Evolutionary conservation across 768 basidiomycete species (phyloP), one percentile per base, ranked within the genome.

Genomic region (Auricularia sp.): DNA sequence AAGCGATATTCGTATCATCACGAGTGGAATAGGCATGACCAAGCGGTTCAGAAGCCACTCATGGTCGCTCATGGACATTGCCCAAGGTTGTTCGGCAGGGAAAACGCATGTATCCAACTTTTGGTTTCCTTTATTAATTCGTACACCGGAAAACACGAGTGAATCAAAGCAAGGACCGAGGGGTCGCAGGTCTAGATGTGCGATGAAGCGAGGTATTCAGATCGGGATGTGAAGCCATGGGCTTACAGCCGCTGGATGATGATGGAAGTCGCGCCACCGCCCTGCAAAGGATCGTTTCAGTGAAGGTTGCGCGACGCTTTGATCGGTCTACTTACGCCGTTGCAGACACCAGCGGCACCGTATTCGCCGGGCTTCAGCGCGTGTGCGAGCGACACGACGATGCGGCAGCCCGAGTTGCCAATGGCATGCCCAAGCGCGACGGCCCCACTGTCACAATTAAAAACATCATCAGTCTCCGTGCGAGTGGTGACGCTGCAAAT

Each of bases 391-490:
- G 96, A 91, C 34, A 98, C 95, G 61, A 98, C 82, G 77, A 98
- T 98, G 62, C 96, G 88, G 59, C 91, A 85, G 21, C 96, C 96
- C 45, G 94, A 97, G 77, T 92, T 98, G 66, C 96, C 96, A 73
- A 98, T 93, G 54, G 96, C 93, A 75, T 98, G 89, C 37, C 95
- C 95, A 61, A 98, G 87, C 63, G 96, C 91, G 68, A 98, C 96
- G 62, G 93, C 96, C 76, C 96, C 96, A 75, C 95, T 96, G 63
- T 73, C 44, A 71, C 64, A 59, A 69, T 42, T 63, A 34, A 51
- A 18, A 64, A 29, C 54, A 33, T 61, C 8, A 42, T 42, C 39
- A 42, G 39, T 14, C 39, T 1, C 2, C 39, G 39, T 42, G 42
- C 54, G 64, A 8, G 67, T 35, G 62, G 54, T 16, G 44, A 64